Base-by-base conservation (phyloP, 331 rosid genomes). In the Pyrus hybrid region DNA sequence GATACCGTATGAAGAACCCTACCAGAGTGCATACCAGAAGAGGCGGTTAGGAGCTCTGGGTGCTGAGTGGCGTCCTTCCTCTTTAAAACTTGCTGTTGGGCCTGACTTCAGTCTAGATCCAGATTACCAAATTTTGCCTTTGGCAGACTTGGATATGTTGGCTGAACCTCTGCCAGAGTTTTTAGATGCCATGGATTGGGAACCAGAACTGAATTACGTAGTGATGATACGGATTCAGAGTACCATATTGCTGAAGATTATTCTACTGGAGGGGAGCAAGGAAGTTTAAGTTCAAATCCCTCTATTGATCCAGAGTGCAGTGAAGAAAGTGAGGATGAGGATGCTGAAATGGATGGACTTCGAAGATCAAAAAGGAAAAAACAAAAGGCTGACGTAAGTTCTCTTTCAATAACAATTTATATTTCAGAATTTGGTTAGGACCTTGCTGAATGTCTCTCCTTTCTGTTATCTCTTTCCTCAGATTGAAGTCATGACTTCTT, bases 1-100 rank as follows among this genome's bases (percentile, higher is more conserved):
- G 97, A 86, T 92, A 70, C 99, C 99, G 25, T 95, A 95, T 83
- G 89, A 97, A 18, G 97, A 95, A 83, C 99, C 99, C 54, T 92
- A 92, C 86, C 99, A 95, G 86, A 90, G 87, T 85, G 87, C 86
- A 74, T 95, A 89, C 85, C 99, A 95, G 86, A 81, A 65, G 78
- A 90, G 97, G 76, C 86, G 99, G 57, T 88, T 90, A 76, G 99
- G 97, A 81, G 90, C 97, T 68, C 80, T 95, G 75, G 93, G 99
- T 84, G 75, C 87, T 28, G 99, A 95, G 70, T 95, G 99, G 99
- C 91, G 78, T 54, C 92, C 99, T 17, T 86, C 96, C 76, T 81
- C 96, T 64, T 85, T 92, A 68, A 92, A 54, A 80, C 87, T 92
- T 82, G 93, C 96, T 76, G 80, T 87, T 72, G 99, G 97, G 77